Evolutionary conservation across 306 rosid genomes (phyloP), one percentile per base, ranked within the genome.

Genomic region (Prunus kanzakura): DNA sequence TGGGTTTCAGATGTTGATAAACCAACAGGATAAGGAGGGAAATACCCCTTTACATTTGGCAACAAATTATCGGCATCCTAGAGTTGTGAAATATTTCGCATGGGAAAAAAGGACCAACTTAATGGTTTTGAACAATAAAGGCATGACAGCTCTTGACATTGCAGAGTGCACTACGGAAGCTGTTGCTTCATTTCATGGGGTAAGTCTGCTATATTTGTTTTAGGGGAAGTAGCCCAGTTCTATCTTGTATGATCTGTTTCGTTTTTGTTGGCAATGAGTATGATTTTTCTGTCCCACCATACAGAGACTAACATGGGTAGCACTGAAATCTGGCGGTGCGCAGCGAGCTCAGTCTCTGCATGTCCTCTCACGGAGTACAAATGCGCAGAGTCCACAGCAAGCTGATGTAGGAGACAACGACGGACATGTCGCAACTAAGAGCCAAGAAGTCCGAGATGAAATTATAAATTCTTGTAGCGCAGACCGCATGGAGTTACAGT

Each of bases 21-120:
- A 82, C 63, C 78, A 70, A 29, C 70, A 61, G 50, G 82, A 86
- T 19, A 15, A 1, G 0, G 0, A 30, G 0, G 81, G 84, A 72
- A n/a, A 86, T 4, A 79, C 82, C 3, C 84, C 88, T 15, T 79
- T 82, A 67, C 86, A 80, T 74, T 35, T 80, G 76, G 84, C 84
- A 25, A 47, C 80, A 7, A 18, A 9, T 3, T 30, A 27, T 16
- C 58, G 13, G 5, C 69, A 10, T 43, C 27, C 57, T 10, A 47
- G 18, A n/a, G 76, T 73, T 43, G 43, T 72, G 35, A 43, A 19
- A 55, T 12, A 41, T 29, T 15, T 73, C 18, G 58, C 67, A 6
- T 72, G 76, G 68, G 57, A 58, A 4, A 3, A 9, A 47, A 41
- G 56, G 65, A 49, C 52, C 38, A 47, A 73, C 6, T 8, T 58